phyloP scores from a whole-genome alignment of 805 yeast genomes.

The Candida taoyuanica region DNA sequence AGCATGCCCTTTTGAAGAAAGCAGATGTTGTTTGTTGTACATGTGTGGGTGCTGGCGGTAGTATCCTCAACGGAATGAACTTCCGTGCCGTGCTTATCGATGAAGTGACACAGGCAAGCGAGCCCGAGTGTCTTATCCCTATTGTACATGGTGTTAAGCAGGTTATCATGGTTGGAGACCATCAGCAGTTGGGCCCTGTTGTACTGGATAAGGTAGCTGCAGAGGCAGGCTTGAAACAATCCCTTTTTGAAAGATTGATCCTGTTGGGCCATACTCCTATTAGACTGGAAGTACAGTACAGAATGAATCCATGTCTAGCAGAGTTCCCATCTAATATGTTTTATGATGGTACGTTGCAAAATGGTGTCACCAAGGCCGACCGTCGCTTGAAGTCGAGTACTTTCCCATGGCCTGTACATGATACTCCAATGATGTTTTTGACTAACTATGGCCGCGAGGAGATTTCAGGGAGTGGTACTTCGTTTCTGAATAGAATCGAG shows the following conservation, averaged over 20 bases:
- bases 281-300: slow-evolving; percentile 85
- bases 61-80: slow-evolving; percentile 45
- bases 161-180: slow-evolving; percentile 89
- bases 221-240: slow-evolving; percentile 81
- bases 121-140: slow-evolving; percentile 88
- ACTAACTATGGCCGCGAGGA: slow-evolving; percentile 86
- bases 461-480: slow-evolving; percentile 73
- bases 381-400: slow-evolving; percentile 49
- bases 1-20: slow-evolving; percentile 41
- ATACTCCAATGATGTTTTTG: slow-evolving; percentile 96
- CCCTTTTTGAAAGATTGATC: slow-evolving; percentile 82
- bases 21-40: slow-evolving; percentile 87
- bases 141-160: slow-evolving; percentile 86
- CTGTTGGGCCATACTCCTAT: slow-evolving; percentile 80
- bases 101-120: slow-evolving; percentile 92
- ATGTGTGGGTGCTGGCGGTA: slow-evolving; percentile 89
- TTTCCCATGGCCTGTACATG: slow-evolving; percentile 90
- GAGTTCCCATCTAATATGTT: slow-evolving; percentile 90
- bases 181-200: slow-evolving; percentile 93
- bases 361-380: slow-evolving; percentile 80
- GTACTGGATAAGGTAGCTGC: slow-evolving; percentile 76
- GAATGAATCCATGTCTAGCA: slow-evolving; percentile 88
- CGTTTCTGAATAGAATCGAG: slow-evolving; percentile 80
- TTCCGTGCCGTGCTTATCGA: slow-evolving; percentile 84
- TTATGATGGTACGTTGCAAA: slow-evolving; percentile 87